Evolutionary conservation across 2,329 filamentous ascomycete genomes (phyloP), one percentile per base, ranked within the genome.

Genomic region (Claviceps pazoutovae): DNA sequence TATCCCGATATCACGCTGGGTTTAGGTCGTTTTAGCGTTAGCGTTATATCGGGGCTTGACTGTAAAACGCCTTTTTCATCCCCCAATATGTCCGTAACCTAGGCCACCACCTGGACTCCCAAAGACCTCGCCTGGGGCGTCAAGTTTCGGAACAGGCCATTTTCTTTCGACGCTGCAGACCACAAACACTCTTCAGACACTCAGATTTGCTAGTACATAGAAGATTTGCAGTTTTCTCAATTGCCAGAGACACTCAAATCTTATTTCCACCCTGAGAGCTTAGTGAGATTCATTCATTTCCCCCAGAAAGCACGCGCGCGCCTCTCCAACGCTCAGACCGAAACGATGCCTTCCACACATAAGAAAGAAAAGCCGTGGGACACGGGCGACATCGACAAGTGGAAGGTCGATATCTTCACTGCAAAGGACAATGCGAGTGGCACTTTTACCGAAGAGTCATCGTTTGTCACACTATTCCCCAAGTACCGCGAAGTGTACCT

Each of bases 401-500:
- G 89, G 88, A 91, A 89, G 81, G 73, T 90, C 61, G 89, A 95
- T 41, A 71, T 82, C 30, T 97, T 97, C 71, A 91, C 82, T 43
- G 79, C 87, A 48, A 82, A 86, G 58, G 86, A 96, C 71, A 97
- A 97, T 69, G 70, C 73, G 37, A 88, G 80, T 51, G 93, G 93
- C 57, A 84, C 86, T 19, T 95, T 98, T 66, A 78, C 83, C 50
- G 91, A 98, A 68, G 93, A 97, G 72, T 95, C 88, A 1, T 89
- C 86, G 5, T 98, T 98, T 66, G 76, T 75, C 58, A 84, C 81
- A 0, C 74, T 97, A 6, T 97, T 97, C 65, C 93, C 93, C 56
- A 95, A 95, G 70, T 98, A 98, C 70, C 84, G 93, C 62, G 93
- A 98, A 75, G 79, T 88, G 48, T 96, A 97, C 63, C 74, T 98